Base-by-base conservation (phyloP, 2,329 filamentous ascomycete genomes). In the Cercospora canescens region DNA sequence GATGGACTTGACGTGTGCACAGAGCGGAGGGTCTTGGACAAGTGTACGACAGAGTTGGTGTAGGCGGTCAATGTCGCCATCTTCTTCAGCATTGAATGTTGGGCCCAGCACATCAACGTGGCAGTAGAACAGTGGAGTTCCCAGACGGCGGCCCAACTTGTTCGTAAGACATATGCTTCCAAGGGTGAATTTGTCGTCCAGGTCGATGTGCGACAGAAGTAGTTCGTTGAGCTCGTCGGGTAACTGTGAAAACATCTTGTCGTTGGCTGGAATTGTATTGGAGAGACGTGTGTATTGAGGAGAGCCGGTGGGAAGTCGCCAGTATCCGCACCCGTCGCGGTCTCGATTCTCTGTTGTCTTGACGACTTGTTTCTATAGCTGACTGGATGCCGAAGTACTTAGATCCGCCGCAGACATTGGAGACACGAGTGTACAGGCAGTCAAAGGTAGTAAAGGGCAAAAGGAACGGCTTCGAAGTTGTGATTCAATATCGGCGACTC, bases 211-310 rank as follows among this genome's bases (percentile, higher is more conserved):
- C 8, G 32, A 30, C 6, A 63, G 1, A 14, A 63, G 48, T 11
- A 58, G 52, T n/a, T 57, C 61, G 18, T 63, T 57, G 24, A 63
- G 50, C 61, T 63, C 61, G 18, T 63, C 61, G 26, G 61, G 61
- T 4, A 63, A 26, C 24, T 21, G 26, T 12, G 52, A 24, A 32
- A 63, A 63, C 61, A 63, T 63, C 0, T 11, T 52, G 59, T 39
- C 16, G 34, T 34, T 55, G 52, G 6, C 21, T 4, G 52, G 30
- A 35, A 8, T 56, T 56, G 52, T 56, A 30, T 7, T 56, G 52
- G n/a, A 34, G 56, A 59, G n/a, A 24, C 16, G 18, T 30, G 30
- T 21, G 34, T 37, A 26, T 18, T 28, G 21, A 9, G 21, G 16
- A 8, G n/a, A n/a, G n/a, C n/a, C n/a, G n/a, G n/a, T n/a, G n/a